These are phyloP conservation scores for Cryptosporidium baileyi DNA, from an alignment of 169 alveolate species.

Conservation along the genomic window DNA sequence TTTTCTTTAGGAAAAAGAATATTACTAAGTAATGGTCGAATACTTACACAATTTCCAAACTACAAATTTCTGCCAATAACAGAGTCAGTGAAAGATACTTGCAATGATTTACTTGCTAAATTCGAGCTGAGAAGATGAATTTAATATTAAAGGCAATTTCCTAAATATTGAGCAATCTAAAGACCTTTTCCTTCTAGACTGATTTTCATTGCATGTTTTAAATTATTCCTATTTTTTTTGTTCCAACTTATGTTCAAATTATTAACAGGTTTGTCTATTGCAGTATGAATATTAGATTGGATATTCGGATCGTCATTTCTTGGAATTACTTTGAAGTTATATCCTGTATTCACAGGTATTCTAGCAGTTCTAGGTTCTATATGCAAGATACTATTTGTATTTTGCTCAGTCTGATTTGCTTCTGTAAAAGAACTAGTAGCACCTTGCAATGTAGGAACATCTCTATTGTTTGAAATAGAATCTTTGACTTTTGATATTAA, in stretches of 20 bases:
- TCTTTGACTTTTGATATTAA: conserved; percentile 72
- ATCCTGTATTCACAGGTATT: conserved; percentile 41
- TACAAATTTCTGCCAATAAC: conserved; percentile 31
- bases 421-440: background rate
- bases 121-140: background rate
- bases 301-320: conserved; percentile 24
- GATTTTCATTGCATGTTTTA: conserved; percentile 58
- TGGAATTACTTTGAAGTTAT: conserved; percentile 27
- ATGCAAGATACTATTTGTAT: background rate
- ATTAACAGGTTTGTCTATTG: background rate
- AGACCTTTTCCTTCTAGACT: conserved; percentile 69
- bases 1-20: conserved; percentile 33
- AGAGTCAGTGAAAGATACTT: conserved; percentile 42
- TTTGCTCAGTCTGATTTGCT: background rate
- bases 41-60: conserved; percentile 24
- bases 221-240: background rate
- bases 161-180: background rate
- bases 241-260: background rate
- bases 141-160: background rate
- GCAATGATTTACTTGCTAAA: conserved; percentile 1
- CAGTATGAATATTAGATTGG: background rate
- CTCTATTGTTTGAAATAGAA: background rate
- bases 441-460: background rate
- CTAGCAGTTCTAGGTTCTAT: conserved; percentile 57
- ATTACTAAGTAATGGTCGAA: conserved; percentile 34